A percentile compares a stretch with the other conserved stretches of the same genome.
These are phyloP conservation scores for Trichoderma sp. DNA, from an alignment of 2,329 filamentous ascomycete genomes.

Conservation along the genomic window DNA sequence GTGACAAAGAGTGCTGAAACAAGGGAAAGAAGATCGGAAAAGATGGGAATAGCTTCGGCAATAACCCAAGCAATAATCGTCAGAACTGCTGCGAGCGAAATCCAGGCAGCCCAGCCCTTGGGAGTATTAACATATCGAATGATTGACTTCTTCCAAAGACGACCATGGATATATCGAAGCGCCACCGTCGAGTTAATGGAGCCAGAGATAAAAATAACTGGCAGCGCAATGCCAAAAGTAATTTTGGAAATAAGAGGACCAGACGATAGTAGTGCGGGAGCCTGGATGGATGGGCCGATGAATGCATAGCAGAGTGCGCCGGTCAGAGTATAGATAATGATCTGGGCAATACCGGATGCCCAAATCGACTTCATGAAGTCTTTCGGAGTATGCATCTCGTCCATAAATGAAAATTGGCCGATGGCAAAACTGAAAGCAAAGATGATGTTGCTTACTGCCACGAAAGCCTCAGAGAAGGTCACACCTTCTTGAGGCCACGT, in stretches of 20 bases:
- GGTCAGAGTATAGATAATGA: constrained; percentile 61
- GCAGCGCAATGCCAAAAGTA: constrained; percentile 64
- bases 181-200: constrained; percentile 57
- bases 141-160: constrained; percentile 38
- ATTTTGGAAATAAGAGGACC: constrained; percentile 58
- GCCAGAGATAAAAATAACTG: constrained; percentile 68
- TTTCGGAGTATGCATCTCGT: constrained; percentile 45
- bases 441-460: constrained; percentile 62
- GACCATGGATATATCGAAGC: constrained; percentile 42
- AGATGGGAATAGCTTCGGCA: constrained; percentile 70
- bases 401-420: constrained; percentile 47
- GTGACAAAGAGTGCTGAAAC: constrained; percentile 49
- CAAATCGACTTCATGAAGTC: constrained; percentile 52
- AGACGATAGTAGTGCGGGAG: constrained; percentile 65
- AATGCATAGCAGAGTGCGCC: constrained; percentile 66
- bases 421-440: constrained; percentile 60
- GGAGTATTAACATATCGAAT: constrained; percentile 42
- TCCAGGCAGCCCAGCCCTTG: constrained; percentile 52
- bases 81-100: constrained; percentile 53
- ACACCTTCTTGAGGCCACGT: constrained; percentile 41
- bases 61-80: constrained; percentile 69
- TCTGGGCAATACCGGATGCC: constrained; percentile 58
- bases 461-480: constrained; percentile 52
- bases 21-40: constrained; percentile 61
- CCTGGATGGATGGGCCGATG: constrained; percentile 58